These are phyloP conservation scores for Ustilago shanxiensis DNA, from an alignment of 1,284 basidiomycete species.

Conservation along the genomic window DNA sequence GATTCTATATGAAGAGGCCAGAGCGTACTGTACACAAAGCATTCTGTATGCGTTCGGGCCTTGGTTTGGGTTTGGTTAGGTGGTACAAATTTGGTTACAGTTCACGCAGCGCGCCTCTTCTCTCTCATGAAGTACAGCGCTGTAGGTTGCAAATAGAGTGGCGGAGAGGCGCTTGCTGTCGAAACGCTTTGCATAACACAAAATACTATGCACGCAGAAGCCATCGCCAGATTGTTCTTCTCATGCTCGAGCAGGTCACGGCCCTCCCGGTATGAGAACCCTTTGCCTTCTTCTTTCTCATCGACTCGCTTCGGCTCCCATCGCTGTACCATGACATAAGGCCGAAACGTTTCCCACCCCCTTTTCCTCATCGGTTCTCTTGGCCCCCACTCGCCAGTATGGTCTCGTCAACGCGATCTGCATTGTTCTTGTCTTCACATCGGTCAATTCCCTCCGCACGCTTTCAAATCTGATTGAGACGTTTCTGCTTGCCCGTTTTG, in stretches of 20 bases:
- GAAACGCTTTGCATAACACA: not conserved
- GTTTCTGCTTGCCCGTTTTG: too few relatives aligned
- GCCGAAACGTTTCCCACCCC: not conserved
- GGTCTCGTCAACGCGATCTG: not conserved
- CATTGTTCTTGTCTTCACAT: constrained; percentile 1
- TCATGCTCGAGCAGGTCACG: not conserved
- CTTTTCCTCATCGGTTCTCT: not conserved
- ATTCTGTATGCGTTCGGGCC: too few relatives aligned
- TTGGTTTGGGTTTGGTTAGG: not conserved
- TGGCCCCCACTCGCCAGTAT: constrained; percentile 7
- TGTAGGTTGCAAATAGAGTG: too few relatives aligned
- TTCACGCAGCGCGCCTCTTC: too few relatives aligned
- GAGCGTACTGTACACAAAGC: not conserved
- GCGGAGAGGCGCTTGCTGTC: not conserved
- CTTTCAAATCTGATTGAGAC: too few relatives aligned
- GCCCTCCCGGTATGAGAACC: too few relatives aligned
- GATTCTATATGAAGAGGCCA: not conserved
- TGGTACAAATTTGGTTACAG: not conserved
- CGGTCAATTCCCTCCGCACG: constrained; percentile 11
- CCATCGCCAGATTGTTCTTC: constrained; percentile 6
- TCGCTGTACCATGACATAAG: constrained; percentile 3
- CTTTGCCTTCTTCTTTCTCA: too few relatives aligned
- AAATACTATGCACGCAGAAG: not conserved
- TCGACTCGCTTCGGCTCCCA: too few relatives aligned
- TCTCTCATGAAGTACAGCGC: too few relatives aligned